A percentile compares a stretch with the other conserved stretches of the same genome.
Conservation (phyloP, 805 yeast genomes). For the Hanseniaspora nectarophila region DNA sequence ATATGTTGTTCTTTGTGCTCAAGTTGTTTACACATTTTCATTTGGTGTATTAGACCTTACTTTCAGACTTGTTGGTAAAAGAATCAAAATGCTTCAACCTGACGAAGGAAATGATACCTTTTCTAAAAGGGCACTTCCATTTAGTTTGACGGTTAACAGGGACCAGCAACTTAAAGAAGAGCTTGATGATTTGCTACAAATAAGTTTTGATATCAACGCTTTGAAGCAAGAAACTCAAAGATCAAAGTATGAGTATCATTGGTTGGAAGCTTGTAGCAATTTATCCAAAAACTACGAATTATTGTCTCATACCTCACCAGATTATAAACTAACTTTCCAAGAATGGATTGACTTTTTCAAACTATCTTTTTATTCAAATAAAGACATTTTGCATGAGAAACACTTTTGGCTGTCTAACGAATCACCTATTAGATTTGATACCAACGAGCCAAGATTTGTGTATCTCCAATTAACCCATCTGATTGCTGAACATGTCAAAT, state of each 20-base stretch:
- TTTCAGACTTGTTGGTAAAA: background rate
- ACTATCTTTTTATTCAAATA: conserved; percentile 17
- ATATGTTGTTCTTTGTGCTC: background rate
- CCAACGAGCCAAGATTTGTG: conserved; percentile 56
- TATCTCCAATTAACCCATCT: conserved; percentile 26
- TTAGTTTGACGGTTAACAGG: background rate
- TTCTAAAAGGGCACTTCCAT: conserved; percentile 1
- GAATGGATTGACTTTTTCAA: conserved; percentile 22
- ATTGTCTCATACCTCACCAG: conserved; percentile 18
- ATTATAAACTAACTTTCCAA: conserved; percentile 19
- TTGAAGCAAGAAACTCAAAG: background rate
- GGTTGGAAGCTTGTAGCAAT: background rate
- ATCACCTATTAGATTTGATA: conserved; percentile 60
- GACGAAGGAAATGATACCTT: conserved; percentile 3
- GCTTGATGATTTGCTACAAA: background rate
- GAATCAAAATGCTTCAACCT: background rate
- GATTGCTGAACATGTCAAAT: background rate
- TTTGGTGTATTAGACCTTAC: no score
- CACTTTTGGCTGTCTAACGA: conserved; percentile 49
- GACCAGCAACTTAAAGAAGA: conserved; percentile 9
- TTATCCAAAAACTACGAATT: conserved; percentile 20
- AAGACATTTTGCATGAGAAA: conserved; percentile 25
- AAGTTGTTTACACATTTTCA: background rate
- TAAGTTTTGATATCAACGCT: background rate
- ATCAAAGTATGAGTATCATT: background rate